Percentiles rank a stretch among this genome's conserved stretches.
These are phyloP conservation scores for Aspergillus sclerotioniger DNA, from an alignment of 495 filamentous ascomycete species.

Conservation along the genomic window DNA sequence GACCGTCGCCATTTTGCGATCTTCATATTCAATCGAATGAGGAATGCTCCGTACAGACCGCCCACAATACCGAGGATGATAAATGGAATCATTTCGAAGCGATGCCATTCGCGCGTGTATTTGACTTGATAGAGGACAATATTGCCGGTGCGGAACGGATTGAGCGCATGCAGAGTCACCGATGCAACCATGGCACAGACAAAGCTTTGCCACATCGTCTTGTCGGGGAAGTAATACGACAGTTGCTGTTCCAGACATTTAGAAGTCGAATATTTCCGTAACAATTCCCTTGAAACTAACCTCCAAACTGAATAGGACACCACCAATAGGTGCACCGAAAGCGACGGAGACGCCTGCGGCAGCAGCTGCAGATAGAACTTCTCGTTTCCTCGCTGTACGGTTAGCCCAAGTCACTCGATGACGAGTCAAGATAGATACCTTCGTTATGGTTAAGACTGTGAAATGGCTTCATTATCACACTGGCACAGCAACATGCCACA, in stretches of 20 bases:
- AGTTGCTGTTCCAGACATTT: constrained; percentile 57
- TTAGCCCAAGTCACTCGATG: constrained; percentile 6
- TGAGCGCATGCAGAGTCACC: constrained; percentile 85
- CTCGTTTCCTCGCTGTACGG: constrained; percentile 80
- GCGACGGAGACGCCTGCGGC: constrained; percentile 95
- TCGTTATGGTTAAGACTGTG: constrained; percentile 82
- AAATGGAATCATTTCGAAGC: constrained; percentile 90
- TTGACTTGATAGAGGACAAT: constrained; percentile 96
- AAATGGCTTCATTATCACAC: constrained; percentile 90
- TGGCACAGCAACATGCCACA: constrained; percentile 96
- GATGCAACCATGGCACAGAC: constrained; percentile 98
- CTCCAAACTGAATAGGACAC: constrained; percentile 89
- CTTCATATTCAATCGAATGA: constrained; percentile 91
- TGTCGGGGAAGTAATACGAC: constrained; percentile 98
- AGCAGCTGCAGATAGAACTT: constrained; percentile 91
- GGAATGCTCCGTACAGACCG: constrained; percentile 88
- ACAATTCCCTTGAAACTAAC: constrained; percentile 32
- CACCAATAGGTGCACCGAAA: constrained; percentile 94
- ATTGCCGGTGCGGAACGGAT: constrained; percentile 94
- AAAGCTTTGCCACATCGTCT: constrained; percentile 99
- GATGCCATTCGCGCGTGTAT: constrained; percentile 90
- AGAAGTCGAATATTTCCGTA: constrained; percentile 2
- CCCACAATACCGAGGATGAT: constrained; percentile 83
- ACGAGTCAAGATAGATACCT: constrained; percentile 50
- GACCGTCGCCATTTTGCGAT: constrained; percentile 78